phyloP scores from a whole-genome alignment of 768 basidiomycete species.

The Auriscalpium orientale region DNA sequence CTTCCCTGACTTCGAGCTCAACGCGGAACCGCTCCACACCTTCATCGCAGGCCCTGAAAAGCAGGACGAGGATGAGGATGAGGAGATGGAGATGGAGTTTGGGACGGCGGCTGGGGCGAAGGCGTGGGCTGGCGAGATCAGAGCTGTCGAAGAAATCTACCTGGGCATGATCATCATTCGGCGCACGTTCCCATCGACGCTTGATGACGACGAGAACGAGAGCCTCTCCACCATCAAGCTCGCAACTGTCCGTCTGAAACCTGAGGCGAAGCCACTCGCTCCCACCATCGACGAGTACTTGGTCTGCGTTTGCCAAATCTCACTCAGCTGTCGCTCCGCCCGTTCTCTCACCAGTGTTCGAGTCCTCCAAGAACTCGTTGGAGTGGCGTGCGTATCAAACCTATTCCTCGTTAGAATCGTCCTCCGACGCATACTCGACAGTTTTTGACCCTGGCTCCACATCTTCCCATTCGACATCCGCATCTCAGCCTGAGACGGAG shows the following conservation, averaged over 20 bases:
- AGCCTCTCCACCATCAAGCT: slow-evolving; percentile 82
- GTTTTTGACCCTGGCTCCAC: slow-evolving; percentile 66
- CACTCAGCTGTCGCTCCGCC: slow-evolving; percentile 74
- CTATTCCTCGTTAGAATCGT: slow-evolving; percentile 68
- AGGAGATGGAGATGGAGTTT: slow-evolving; percentile 74
- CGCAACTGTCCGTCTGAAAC: slow-evolving; percentile 32
- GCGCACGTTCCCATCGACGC: slow-evolving; percentile 46
- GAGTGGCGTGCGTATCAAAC: slow-evolving; percentile 85
- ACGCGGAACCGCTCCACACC: slow-evolving; percentile 59
- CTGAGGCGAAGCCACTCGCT: slow-evolving; percentile 22
- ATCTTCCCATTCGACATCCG: slow-evolving; percentile 65
- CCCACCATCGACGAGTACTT: slow-evolving; percentile 57
- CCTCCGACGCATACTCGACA: slow-evolving; percentile 80
- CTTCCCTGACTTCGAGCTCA: slow-evolving; percentile 81
- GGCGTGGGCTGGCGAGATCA: slow-evolving; percentile 30
- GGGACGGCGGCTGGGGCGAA: slow-evolving; percentile 49
- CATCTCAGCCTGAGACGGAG: slow-evolving; percentile 62
- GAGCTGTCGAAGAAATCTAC: slow-evolving; percentile 28
- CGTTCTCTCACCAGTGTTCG: slow-evolving; percentile 69
- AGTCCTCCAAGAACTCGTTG: slow-evolving; percentile 74
- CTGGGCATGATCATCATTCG: slow-evolving; percentile 53
- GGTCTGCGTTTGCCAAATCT: slow-evolving; percentile 78
- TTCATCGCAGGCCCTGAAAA: slow-evolving; percentile 54
- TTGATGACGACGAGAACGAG: slow-evolving; percentile 75
- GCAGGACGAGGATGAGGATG: slow-evolving; percentile 66